A percentile compares a stretch with the other conserved stretches of the same genome.
Conservation (phyloP, 2,329 filamentous ascomycete species). For the Xylariales sp. region DNA sequence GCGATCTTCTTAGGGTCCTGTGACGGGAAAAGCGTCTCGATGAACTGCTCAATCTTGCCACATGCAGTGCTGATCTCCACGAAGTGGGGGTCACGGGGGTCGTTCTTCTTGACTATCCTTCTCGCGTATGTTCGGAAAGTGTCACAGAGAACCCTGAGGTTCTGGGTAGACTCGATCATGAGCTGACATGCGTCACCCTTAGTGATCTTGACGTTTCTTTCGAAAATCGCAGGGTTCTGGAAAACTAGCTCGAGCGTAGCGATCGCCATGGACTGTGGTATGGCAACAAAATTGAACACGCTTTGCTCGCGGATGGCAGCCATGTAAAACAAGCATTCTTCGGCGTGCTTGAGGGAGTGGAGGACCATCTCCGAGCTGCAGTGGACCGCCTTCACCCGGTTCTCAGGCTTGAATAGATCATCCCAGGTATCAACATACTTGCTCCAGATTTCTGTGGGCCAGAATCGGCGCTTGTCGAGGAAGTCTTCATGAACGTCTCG, state of each 20-base stretch:
- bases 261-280: constrained; percentile 96
- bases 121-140: constrained; percentile 75
- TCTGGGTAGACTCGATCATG: constrained; percentile 92
- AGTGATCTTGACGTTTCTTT: constrained; percentile 91
- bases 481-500: constrained; percentile 90
- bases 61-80: constrained; percentile 87
- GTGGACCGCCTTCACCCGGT: constrained; percentile 72
- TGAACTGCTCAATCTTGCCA: constrained; percentile 92
- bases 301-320: constrained; percentile 92
- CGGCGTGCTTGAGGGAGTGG: constrained; percentile 78
- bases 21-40: constrained; percentile 85
- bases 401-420: constrained; percentile 79
- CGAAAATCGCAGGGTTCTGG: constrained; percentile 81
- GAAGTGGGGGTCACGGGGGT: constrained; percentile 87
- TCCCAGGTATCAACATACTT: constrained; percentile 89
- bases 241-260: constrained; percentile 90
- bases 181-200: constrained; percentile 89
- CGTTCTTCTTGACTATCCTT: constrained; percentile 89
- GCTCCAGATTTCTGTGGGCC: constrained; percentile 94
- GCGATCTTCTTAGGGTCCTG: constrained; percentile 65
- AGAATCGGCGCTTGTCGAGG: constrained; percentile 84
- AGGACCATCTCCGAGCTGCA: constrained; percentile 94
- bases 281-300: constrained; percentile 98
- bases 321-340: constrained; percentile 97
- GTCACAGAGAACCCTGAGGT: constrained; percentile 74